Evolutionary conservation across 1,284 basidiomycete species (phyloP).

Genomic region (Marasmius oreades): DNA sequence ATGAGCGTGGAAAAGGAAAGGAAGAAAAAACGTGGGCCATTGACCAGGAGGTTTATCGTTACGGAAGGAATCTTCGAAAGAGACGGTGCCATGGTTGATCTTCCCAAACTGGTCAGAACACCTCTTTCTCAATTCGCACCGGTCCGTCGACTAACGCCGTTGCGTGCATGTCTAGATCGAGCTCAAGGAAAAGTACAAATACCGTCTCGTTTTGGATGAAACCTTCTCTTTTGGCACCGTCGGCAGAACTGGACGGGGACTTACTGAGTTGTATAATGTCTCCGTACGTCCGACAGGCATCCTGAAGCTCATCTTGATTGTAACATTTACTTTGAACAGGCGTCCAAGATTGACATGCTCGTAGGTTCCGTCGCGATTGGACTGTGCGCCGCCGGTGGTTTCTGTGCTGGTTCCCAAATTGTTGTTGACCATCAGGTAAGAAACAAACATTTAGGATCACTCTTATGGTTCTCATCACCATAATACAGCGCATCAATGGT

Average conservation of each 20-base stretch:
- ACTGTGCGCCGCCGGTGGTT: slow-evolving; percentile 86
- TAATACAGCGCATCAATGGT: slow-evolving; percentile 87
- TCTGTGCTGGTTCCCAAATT: slow-evolving; percentile 86
- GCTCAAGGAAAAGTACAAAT: slow-evolving; percentile 94
- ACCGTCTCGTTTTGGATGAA: slow-evolving; percentile 93
- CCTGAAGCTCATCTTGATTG: background rate
- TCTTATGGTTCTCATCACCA: background rate
- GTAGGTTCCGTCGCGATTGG: slow-evolving; percentile 87
- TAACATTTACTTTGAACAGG: slow-evolving; percentile 33
- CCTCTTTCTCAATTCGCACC: background rate
- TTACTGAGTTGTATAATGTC: slow-evolving; percentile 93
- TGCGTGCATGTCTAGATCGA: slow-evolving; percentile 72
- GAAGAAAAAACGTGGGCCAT: slow-evolving; percentile 75
- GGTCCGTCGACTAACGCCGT: background rate
- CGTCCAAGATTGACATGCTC: slow-evolving; percentile 76
- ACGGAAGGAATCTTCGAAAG: slow-evolving; percentile 97
- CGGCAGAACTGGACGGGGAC: slow-evolving; percentile 88
- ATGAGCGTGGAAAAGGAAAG: slow-evolving; percentile 83
- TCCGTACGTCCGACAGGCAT: slow-evolving; percentile 51
- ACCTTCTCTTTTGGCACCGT: slow-evolving; percentile 91
- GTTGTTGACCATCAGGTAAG: slow-evolving; percentile 86
- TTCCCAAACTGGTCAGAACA: slow-evolving; percentile 82
- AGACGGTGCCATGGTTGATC: slow-evolving; percentile 88
- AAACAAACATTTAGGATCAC: background rate
- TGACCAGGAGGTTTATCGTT: slow-evolving; percentile 93